Percentiles rank a stretch among this genome's conserved stretches.
phyloP scores from a whole-genome alignment of 2,329 filamentous ascomycete genomes.

The Lachnellula willkommii region DNA sequence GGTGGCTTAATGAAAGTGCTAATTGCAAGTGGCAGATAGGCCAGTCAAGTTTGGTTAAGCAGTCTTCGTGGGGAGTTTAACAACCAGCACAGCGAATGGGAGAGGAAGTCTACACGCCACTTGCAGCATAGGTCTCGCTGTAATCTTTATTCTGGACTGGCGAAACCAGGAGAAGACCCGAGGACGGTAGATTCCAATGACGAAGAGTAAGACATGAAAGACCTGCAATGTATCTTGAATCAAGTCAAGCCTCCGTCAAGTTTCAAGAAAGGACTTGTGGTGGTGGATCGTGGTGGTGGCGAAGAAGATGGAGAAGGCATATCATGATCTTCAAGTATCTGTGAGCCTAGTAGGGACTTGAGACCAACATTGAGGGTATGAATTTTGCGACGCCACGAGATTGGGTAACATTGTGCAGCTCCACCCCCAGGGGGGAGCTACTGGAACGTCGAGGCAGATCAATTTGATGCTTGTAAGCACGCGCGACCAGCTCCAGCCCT shows the following conservation, averaged over 20 bases:
- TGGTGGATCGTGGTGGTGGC: slow-evolving; percentile 7
- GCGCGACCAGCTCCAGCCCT: slow-evolving; percentile 25
- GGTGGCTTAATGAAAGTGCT: slow-evolving; percentile 28
- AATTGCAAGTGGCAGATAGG: slow-evolving; percentile 25
- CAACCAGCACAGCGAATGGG: slow-evolving; percentile 24
- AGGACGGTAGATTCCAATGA: slow-evolving; percentile 8
- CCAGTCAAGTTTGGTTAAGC: slow-evolving; percentile 20
- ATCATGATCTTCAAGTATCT: slow-evolving; percentile 23
- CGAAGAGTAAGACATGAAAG: slow-evolving; percentile 11
- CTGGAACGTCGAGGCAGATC: slow-evolving; percentile 21
- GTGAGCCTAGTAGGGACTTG: slow-evolving; percentile 10
- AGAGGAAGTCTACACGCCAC: slow-evolving; percentile 23
- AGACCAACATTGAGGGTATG: slow-evolving; percentile 23
- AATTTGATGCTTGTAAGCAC: slow-evolving; percentile 29
- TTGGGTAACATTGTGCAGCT: slow-evolving; percentile 17
- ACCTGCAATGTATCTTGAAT: slow-evolving; percentile 1
- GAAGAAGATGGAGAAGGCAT: slow-evolving; percentile 17
- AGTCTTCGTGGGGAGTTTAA: slow-evolving; percentile 22
- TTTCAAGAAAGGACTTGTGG: slow-evolving; percentile 1
- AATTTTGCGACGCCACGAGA: slow-evolving; percentile 29
- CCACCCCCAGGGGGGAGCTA: slow-evolving; percentile 4
- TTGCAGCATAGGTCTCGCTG: slow-evolving; percentile 20
- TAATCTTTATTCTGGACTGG: slow-evolving; percentile 9
- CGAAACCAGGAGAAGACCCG: background rate
- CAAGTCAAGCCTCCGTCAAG: slow-evolving; percentile 1